Base-by-base conservation (phyloP, 2,329 filamentous ascomycete species). In the Sphaerulina vaccinii region DNA sequence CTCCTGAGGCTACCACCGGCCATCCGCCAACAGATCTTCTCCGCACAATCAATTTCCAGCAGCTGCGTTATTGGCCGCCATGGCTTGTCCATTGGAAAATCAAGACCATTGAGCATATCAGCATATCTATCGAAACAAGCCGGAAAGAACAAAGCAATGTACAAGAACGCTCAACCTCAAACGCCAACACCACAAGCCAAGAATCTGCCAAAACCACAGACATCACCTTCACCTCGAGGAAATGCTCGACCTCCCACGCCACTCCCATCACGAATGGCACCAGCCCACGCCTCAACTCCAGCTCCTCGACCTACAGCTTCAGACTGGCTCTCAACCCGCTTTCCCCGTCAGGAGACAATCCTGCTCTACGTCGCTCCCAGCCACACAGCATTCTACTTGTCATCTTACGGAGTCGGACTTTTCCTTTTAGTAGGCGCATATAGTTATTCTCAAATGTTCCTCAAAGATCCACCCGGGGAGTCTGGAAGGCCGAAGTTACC, bases 321-420 rank as follows among this genome's bases (percentile, higher is more conserved):
- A 33, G 49, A 56, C 18, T 52, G 50, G 41, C 44, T 54, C 39
- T 46, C 46, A 21, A 40, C 41, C 24, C 57, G 39, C 24, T 61
- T 42, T 10, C 51, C 37, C 2, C 16, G 42, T 13, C 32, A 51
- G 32, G 53, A 52, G 8, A 45, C 32, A 23, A 49, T 65, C 7
- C 55, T 65, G 2, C 56, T 66, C 13, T 66, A 66, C 53, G 49
- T 40, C 3, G 55, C 60, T 3, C 56, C 63, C 3, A 48, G 39
- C 49, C 63, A 67, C 41, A 51, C 44, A 36, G 52, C 54, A 10
- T 65, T 63, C 56, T 51, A 49, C 32, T 11, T 52, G 38, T 27
- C 45, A n/a, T 62, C 62, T 35, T 54, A 54, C 44, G 8, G 56
- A 33, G 18, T 50, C 11, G 63, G 63, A 23, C 6, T 33, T 16